Evolutionary conservation across 192 early-diverging fungal genomes (phyloP), one percentile per base, ranked within the genome.

Genomic region (Coemansia sp.): DNA sequence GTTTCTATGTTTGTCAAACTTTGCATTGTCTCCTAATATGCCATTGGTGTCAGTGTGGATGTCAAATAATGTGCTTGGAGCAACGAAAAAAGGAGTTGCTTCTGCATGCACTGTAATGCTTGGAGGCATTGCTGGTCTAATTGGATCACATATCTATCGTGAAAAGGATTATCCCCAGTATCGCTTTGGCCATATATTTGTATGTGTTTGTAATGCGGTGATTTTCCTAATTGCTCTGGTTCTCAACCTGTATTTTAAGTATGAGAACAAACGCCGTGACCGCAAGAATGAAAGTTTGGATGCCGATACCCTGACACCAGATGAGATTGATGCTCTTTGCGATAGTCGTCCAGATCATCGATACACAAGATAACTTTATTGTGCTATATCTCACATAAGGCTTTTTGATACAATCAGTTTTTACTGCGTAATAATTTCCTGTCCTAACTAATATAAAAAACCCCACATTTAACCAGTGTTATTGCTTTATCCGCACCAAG

Each of bases 131-230:
- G 78, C 81, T 20, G 70, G 77, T 1, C 74, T 88, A 52, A 74
- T 83, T 21, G 88, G 88, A 6, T 84, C 86, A 21, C 88, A 89
- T 56, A 82, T 89, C 51, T 89, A 89, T 36, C 72, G 83, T n/a
- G 52, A 65, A 5, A 31, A 51, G 5, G 86, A 89, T 25, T 70
- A 63, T 0, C 88, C 88, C 14, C 71, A 78, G 21, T 89, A 84
- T 33, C 66, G 73, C 11, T 74, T 71, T 51, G 85, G 85, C 25
- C 85, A 86, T 30, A 65, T 75, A 3, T 76, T 81, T 62, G 66
- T 71, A 1, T 68, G 73, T 46, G 56, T 68, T 0, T 76, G 72
- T 46, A 76, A 76, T 42, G 78, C 69, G 4, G 7, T 81, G 4
- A 72, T 76, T 24, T 81, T 81, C 24, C 19, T 76, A 0, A 32